Percentiles rank a stretch among this genome's conserved stretches.
Conservation (phyloP, 192 early-diverging fungal genomes). For the Entophlyctis helioformis region DNA sequence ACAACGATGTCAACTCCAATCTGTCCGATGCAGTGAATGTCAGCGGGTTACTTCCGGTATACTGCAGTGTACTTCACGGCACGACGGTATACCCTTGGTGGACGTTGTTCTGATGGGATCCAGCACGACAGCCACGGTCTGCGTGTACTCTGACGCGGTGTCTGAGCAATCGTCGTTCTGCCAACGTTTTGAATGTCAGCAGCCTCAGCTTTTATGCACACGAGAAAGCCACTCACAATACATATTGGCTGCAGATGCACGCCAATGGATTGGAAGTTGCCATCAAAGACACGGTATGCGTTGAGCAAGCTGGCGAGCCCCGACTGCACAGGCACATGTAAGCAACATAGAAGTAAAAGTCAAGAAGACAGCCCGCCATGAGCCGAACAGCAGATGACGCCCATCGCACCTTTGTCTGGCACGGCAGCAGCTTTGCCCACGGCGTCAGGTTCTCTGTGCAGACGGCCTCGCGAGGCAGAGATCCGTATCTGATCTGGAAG, state of each 20-base stretch:
- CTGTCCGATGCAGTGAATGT: no score
- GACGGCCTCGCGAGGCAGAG: conserved; percentile 81
- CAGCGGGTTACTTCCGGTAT: no score
- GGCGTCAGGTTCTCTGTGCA: conserved; percentile 98
- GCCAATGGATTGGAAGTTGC: conserved; percentile 82
- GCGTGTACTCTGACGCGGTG: conserved; percentile 48
- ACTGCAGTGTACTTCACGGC: no score
- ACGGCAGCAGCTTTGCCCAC: conserved; percentile 92
- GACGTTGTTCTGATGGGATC: no score
- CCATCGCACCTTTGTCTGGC: conserved; percentile 68
- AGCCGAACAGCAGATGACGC: no score
- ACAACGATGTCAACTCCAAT: conserved; percentile 32
- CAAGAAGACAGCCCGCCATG: no score
- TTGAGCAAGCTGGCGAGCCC: conserved; percentile 84
- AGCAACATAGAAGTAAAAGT: no score
- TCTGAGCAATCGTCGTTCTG: conserved; percentile 32
- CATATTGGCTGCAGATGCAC: conserved; percentile 53
- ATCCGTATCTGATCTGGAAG: conserved; percentile 65
- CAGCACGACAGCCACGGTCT: conserved; percentile 68
- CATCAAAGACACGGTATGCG: conserved; percentile 81
- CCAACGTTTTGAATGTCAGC: neutral
- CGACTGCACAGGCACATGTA: conserved; percentile 28
- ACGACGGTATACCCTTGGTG: no score
- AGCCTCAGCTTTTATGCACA: no score
- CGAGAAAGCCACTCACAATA: no score